Conservation (phyloP, 2,329 filamentous ascomycete species). For the Xylariaceae sp. region DNA sequence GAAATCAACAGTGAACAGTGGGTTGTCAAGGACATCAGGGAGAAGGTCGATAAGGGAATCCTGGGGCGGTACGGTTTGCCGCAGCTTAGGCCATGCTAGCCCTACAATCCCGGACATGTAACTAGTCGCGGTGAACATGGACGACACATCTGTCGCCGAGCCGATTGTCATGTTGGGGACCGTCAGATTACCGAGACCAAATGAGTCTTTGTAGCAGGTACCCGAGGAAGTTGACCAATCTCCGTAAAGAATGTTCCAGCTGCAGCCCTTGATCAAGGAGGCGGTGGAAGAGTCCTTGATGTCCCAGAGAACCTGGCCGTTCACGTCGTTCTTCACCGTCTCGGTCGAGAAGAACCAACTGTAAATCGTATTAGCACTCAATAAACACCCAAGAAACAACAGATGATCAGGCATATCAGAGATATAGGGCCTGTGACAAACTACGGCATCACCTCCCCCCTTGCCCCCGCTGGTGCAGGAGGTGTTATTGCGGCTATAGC, state of each 20-base stretch:
- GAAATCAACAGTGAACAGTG: constrained; percentile 47
- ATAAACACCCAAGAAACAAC: not conserved
- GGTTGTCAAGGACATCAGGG: constrained; percentile 33
- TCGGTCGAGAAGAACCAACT: constrained; percentile 53
- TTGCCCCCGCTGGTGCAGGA: too few relatives aligned
- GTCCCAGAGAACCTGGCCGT: constrained; percentile 38
- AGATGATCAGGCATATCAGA: not conserved
- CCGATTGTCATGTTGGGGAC: constrained; percentile 44
- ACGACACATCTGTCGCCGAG: constrained; percentile 40
- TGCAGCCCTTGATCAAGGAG: constrained; percentile 35
- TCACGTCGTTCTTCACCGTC: constrained; percentile 40
- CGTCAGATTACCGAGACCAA: constrained; percentile 40
- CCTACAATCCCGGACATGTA: constrained; percentile 48
- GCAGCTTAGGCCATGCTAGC: constrained; percentile 42
- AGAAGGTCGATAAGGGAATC: constrained; percentile 43
- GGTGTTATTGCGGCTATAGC: constrained; percentile 31
- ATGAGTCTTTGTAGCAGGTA: constrained; percentile 45
- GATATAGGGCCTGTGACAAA: too few relatives aligned
- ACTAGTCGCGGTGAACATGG: constrained; percentile 37
- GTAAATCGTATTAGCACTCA: constrained; percentile 3
- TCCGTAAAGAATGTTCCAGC: constrained; percentile 47
- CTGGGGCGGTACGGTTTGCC: constrained; percentile 38
- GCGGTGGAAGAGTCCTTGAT: constrained; percentile 43
- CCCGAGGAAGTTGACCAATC: constrained; percentile 38
- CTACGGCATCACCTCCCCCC: too few relatives aligned